Evolutionary conservation across 768 basidiomycete species (phyloP).

Genomic region (Scleroderma citrinum): DNA sequence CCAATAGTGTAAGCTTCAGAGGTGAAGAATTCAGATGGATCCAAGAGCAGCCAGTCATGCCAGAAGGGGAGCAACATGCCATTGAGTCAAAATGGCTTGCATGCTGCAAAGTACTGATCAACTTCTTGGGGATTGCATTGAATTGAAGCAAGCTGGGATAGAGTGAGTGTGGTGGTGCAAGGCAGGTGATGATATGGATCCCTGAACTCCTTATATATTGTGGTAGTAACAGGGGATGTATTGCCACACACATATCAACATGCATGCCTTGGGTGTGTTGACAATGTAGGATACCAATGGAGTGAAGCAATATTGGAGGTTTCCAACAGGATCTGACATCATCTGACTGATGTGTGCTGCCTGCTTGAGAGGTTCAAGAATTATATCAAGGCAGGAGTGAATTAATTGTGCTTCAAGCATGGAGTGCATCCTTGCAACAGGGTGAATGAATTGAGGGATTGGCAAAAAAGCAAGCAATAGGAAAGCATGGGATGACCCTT

Average conservation of each 20-base stretch:
- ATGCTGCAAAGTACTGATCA: neutral
- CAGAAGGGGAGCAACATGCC: conserved; percentile 26
- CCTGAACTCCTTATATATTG: conserved; percentile 26
- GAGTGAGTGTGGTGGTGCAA: too few relatives aligned
- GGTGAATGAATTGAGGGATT: conserved; percentile 16
- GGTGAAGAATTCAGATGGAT: conserved; percentile 30
- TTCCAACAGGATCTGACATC: conserved; percentile 20
- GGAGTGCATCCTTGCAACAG: conserved; percentile 1
- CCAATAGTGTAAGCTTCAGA: conserved; percentile 36
- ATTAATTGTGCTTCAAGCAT: conserved; percentile 14
- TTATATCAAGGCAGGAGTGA: conserved; percentile 14
- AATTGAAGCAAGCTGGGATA: conserved; percentile 11
- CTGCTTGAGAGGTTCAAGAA: conserved; percentile 12
- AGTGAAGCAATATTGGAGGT: conserved; percentile 17
- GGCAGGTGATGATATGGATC: conserved; percentile 23
- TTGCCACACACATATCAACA: conserved; percentile 27
- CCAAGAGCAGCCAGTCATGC: conserved; percentile 30
- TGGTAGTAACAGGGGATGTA: conserved; percentile 28
- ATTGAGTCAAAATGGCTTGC: conserved; percentile 2
- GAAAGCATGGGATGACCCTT: conserved; percentile 5
- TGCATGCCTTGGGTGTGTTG: conserved; percentile 26
- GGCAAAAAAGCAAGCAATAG: conserved; percentile 6
- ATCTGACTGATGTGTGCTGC: conserved; percentile 10
- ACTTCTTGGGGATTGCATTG: neutral
- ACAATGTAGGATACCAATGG: conserved; percentile 27